Evolutionary conservation across 345 rosid genomes (phyloP).

Genomic region (Cochlearia excelsa): DNA sequence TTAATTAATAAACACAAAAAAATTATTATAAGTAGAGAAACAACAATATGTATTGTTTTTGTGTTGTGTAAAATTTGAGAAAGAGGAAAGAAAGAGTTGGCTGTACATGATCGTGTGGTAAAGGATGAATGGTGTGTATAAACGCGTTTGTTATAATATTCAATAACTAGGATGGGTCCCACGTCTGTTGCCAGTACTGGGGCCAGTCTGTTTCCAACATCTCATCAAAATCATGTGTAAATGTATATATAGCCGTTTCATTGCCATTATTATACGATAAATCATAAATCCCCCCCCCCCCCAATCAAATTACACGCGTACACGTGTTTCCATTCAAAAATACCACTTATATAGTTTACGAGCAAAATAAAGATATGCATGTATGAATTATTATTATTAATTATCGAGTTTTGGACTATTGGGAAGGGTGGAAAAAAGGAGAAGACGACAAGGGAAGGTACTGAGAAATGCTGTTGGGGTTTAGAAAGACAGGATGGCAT

Average conservation of each 20-base stretch:
- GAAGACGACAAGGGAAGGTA: slow-evolving; percentile 19
- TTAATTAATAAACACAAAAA: no score
- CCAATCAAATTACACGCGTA: no score
- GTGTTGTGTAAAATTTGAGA: no score
- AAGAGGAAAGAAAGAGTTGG: background rate
- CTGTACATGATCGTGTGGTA: slow-evolving; percentile 33
- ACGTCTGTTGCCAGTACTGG: slow-evolving; percentile 7
- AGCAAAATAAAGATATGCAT: no score
- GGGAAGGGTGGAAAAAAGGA: background rate
- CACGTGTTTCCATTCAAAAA: no score
- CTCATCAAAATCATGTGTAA: background rate
- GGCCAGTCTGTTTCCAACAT: slow-evolving; percentile 12
- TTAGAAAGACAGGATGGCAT: slow-evolving; percentile 40
- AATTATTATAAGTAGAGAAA: no score
- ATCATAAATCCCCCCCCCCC: no score
- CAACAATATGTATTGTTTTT: no score
- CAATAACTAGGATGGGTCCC: slow-evolving; percentile 29
- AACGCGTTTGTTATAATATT: slow-evolving; percentile 23
- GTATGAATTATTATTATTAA: no score
- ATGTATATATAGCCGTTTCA: background rate
- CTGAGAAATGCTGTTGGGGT: slow-evolving; percentile 34
- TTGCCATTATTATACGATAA: background rate
- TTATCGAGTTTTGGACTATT: background rate
- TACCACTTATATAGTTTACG: no score
- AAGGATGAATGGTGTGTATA: slow-evolving; percentile 4